Evolutionary conservation across 768 basidiomycete genomes (phyloP).

Genomic region (Daedaleopsis nitida): DNA sequence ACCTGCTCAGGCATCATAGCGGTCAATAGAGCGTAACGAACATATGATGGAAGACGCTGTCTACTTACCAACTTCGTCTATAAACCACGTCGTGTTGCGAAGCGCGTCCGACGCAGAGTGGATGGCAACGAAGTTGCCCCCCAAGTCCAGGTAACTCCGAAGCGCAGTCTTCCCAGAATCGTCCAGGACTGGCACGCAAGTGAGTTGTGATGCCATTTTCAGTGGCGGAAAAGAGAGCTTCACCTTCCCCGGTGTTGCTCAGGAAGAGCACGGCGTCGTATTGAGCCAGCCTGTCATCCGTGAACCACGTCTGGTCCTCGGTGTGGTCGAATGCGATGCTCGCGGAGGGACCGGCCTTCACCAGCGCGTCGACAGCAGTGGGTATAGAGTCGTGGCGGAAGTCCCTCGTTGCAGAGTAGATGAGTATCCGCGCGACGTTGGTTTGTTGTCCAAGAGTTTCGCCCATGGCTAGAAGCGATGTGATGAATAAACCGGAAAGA

Average conservation of each 20-base stretch:
- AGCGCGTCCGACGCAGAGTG: conserved; percentile 49
- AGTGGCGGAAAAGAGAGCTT: conserved; percentile 10
- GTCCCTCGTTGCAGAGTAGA: conserved; percentile 44
- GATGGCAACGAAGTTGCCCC: conserved; percentile 48
- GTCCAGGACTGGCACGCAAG: conserved; percentile 40
- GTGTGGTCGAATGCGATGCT: conserved; percentile 45
- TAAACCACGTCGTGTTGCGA: conserved; percentile 42
- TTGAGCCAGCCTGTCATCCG: conserved; percentile 37
- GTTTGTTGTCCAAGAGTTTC: neutral
- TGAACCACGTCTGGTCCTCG: conserved; percentile 46
- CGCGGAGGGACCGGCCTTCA: conserved; percentile 10
- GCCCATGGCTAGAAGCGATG: neutral
- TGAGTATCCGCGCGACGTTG: conserved; percentile 23
- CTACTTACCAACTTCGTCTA: conserved; percentile 40
- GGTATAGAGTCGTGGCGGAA: conserved; percentile 55
- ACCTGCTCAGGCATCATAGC: conserved; percentile 19
- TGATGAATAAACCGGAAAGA: neutral
- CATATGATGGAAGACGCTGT: neutral
- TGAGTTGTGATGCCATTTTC: too few relatives aligned
- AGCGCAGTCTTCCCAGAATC: conserved; percentile 41
- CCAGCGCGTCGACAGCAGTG: conserved; percentile 45
- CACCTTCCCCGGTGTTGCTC: conserved; percentile 47
- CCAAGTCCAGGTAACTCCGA: conserved; percentile 43
- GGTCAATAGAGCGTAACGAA: neutral
- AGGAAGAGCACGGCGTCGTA: conserved; percentile 51